These are phyloP conservation scores for Naganishia vishniacii DNA, from an alignment of 768 basidiomycete species.

Conservation along the genomic window DNA sequence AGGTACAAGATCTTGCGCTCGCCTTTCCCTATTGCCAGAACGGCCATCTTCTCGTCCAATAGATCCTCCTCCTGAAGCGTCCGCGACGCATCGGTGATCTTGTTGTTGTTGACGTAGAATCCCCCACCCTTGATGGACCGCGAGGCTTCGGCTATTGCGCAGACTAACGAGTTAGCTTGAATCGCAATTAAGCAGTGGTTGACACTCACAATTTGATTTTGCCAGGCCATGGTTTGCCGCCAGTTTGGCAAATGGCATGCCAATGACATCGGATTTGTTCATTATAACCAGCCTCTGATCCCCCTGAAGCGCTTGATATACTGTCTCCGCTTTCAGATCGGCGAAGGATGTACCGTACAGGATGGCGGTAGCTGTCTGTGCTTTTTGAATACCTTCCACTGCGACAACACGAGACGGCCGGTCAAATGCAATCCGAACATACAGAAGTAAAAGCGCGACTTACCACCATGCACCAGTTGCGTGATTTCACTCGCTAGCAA, in stretches of 20 bases:
- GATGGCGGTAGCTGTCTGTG: constrained; percentile 53
- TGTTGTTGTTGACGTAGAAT: constrained; percentile 64
- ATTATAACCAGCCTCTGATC: constrained; percentile 62
- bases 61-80: constrained; percentile 54
- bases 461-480: constrained; percentile 59
- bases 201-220: constrained; percentile 60
- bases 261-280: constrained; percentile 55
- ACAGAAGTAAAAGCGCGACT: constrained; percentile 26
- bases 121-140: constrained; percentile 62
- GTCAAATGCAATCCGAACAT: too few relatives aligned
- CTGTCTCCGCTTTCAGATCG: constrained; percentile 56
- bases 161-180: neutral
- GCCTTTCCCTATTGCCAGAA: constrained; percentile 71
- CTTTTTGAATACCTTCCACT: constrained; percentile 52
- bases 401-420: neutral
- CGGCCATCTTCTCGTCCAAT: constrained; percentile 59
- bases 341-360: constrained; percentile 52
- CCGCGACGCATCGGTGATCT: constrained; percentile 55
- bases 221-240: constrained; percentile 58
- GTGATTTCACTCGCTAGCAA: constrained; percentile 60
- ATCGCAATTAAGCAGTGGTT: neutral
- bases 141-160: constrained; percentile 58
- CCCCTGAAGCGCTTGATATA: constrained; percentile 59
- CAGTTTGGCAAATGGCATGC: constrained; percentile 59
- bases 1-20: constrained; percentile 59